A percentile compares a stretch with the other conserved stretches of the same genome.
Conservation (phyloP, 2,329 filamentous ascomycete species). For the Arthrobotrys iridis region DNA sequence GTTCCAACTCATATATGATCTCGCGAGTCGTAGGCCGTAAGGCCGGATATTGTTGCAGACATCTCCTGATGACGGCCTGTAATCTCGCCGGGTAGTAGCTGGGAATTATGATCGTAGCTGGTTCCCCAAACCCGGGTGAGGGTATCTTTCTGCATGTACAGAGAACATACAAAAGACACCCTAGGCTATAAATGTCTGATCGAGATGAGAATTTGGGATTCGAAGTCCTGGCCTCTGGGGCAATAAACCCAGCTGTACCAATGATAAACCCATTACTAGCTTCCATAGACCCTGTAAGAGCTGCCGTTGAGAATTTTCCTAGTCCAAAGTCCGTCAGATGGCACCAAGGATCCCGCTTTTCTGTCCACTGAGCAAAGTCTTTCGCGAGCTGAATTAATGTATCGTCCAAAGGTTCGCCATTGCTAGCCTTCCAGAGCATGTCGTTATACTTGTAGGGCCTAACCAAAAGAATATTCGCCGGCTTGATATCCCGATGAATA, state of each 20-base stretch:
- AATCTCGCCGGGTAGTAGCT: not conserved
- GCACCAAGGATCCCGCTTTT: not conserved
- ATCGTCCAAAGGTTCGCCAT: not conserved
- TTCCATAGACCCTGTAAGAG: not conserved
- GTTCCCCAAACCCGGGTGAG: not conserved
- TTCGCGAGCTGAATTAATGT: not conserved
- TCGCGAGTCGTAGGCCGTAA: not conserved
- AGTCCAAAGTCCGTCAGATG: not conserved
- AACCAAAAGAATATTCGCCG: no score
- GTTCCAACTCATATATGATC: not conserved
- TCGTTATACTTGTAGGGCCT: no score
- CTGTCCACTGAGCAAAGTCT: not conserved
- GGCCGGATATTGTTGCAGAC: not conserved
- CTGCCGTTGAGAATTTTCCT: not conserved
- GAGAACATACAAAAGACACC: not conserved
- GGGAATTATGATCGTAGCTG: not conserved
- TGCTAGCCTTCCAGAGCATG: no score
- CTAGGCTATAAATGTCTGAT: not conserved
- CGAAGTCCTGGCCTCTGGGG: not conserved
- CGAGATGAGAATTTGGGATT: not conserved
- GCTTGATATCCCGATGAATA: no score
- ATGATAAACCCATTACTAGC: not conserved
- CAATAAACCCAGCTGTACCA: not conserved
- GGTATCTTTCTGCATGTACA: not conserved
- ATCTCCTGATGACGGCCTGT: not conserved